A percentile compares a stretch with the other conserved stretches of the same genome.
phyloP scores from a whole-genome alignment of 371 early-diverging fungal species.

The Dentiscutata heterogama region DNA sequence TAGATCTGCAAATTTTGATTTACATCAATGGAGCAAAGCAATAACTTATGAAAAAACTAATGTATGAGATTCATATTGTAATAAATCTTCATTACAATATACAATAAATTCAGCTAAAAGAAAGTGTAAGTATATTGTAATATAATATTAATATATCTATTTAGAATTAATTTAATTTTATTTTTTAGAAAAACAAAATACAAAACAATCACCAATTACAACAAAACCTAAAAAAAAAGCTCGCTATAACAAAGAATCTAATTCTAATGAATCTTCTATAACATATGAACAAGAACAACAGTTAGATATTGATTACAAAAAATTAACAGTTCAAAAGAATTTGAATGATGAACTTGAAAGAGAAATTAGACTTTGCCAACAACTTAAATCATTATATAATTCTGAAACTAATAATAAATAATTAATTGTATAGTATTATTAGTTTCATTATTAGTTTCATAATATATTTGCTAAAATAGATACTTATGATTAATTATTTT shows the following conservation, averaged over 20 bases:
- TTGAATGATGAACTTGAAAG: not conserved
- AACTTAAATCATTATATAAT: too few relatives aligned
- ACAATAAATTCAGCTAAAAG: not conserved
- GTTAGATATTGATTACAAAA: not conserved
- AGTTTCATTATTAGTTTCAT: too few relatives aligned
- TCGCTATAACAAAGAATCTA: not conserved
- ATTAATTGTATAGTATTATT: too few relatives aligned
- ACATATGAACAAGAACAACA: not conserved
- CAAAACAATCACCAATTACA: not conserved
- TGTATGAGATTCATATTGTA: not conserved
- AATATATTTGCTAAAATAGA: too few relatives aligned
- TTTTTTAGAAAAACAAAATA: conserved; percentile 8
- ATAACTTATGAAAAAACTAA: not conserved
- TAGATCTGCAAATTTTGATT: not conserved
- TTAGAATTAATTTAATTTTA: not conserved
- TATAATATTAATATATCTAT: not conserved
- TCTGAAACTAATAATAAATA: too few relatives aligned
- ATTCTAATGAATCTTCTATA: not conserved
- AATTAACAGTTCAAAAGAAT: not conserved
- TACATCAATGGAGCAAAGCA: not conserved
- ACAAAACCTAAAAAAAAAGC: not conserved
- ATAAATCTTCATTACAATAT: not conserved
- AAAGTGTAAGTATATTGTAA: not conserved
- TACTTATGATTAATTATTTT: too few relatives aligned
- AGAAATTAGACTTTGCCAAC: not conserved